Evolutionary conservation across 306 rosid genomes (phyloP).

Genomic region (Trifolium subterraneum): DNA sequence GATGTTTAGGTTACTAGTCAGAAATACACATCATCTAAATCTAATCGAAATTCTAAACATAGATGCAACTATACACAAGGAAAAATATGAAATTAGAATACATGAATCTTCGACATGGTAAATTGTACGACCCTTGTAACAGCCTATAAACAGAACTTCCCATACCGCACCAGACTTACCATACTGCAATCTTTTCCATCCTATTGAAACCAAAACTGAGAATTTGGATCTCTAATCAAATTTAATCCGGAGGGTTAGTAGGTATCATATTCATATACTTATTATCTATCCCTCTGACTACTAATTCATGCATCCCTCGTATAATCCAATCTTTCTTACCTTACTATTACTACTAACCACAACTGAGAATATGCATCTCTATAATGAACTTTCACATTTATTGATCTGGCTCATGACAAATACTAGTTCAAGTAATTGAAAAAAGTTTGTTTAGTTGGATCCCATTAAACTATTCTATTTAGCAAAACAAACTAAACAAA

Average conservation of each 20-base stretch:
- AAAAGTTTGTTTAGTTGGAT: background rate
- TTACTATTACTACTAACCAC: conserved; percentile 1
- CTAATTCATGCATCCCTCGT: too few relatives aligned
- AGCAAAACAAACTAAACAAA: background rate
- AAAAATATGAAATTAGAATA: background rate
- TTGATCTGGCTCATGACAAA: background rate
- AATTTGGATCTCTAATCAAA: too few relatives aligned
- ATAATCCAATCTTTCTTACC: conserved; percentile 25
- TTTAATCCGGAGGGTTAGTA: too few relatives aligned
- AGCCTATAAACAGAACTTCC: background rate
- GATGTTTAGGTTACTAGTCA: background rate
- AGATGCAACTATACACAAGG: background rate
- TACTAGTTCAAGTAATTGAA: background rate
- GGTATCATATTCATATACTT: too few relatives aligned
- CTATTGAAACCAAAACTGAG: background rate
- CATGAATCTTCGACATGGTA: background rate
- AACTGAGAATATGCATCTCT: conserved; percentile 2
- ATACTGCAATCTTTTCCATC: background rate
- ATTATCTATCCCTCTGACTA: too few relatives aligned
- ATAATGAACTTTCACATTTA: background rate
- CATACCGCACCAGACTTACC: background rate
- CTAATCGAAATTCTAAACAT: conserved; percentile 14
- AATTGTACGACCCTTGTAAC: background rate
- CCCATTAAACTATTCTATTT: background rate
- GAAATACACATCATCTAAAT: conserved; percentile 1